These are phyloP conservation scores for Pleurotus tuoliensis DNA, from an alignment of 768 basidiomycete genomes.

Conservation along the genomic window DNA sequence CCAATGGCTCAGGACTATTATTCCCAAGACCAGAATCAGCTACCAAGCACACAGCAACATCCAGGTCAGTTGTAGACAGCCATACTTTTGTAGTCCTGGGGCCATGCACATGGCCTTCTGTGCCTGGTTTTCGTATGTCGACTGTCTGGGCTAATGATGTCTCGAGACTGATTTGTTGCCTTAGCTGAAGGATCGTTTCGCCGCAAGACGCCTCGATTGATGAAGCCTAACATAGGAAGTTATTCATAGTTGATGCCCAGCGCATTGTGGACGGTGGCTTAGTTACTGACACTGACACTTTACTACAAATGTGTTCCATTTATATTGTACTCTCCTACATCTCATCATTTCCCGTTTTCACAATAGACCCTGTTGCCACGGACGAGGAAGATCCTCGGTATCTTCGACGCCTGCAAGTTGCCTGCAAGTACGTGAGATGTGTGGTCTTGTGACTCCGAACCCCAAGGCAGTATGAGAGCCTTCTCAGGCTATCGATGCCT, in stretches of 20 bases:
- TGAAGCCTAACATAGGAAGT: background rate
- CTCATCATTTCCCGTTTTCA: background rate
- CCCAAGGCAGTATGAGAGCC: background rate
- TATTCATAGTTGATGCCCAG: background rate
- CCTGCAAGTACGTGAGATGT: background rate
- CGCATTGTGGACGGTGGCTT: background rate
- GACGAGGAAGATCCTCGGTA: background rate
- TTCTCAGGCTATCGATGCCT: constrained; percentile 19
- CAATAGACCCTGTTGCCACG: background rate
- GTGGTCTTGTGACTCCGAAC: constrained; percentile 4
- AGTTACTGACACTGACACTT: background rate
- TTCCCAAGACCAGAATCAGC: constrained; percentile 28
- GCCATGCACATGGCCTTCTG: constrained; percentile 3
- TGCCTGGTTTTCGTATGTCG: constrained; percentile 4
- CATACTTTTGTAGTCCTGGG: constrained; percentile 15
- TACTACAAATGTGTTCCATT: background rate
- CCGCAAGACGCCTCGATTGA: constrained; percentile 35
- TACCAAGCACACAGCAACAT: constrained; percentile 37
- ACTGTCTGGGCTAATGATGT: background rate
- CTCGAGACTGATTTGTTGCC: constrained; percentile 8
- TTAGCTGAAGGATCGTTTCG: constrained; percentile 41
- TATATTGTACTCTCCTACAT: background rate
- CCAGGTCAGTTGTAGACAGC: constrained; percentile 38
- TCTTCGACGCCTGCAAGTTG: background rate
- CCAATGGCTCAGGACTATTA: constrained; percentile 30